phyloP scores from a whole-genome alignment of 2,329 filamentous ascomycete genomes.

The Cladosporium sp. region DNA sequence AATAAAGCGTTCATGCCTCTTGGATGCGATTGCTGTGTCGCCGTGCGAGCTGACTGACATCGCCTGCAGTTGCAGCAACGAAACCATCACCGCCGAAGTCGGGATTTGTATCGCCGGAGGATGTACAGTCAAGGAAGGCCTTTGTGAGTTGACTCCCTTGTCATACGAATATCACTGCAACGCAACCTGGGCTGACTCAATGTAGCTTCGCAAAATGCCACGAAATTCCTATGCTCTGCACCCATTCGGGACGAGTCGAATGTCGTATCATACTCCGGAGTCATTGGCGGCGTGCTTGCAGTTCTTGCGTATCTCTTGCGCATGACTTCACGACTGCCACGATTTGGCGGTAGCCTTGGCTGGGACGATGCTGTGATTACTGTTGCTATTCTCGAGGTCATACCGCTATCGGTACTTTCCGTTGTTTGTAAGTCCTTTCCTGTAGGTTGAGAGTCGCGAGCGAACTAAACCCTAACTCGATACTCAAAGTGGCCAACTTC shows the following conservation, averaged over 20 bases:
- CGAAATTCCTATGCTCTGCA: conserved; percentile 10
- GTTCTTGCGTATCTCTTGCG: conserved; percentile 23
- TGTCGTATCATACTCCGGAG: conserved; percentile 19
- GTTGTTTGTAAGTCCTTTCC: conserved; percentile 10
- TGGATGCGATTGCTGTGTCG: conserved; percentile 22
- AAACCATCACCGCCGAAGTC: conserved; percentile 18
- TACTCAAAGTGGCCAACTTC: conserved; percentile 21
- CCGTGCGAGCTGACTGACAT: conserved; percentile 25
- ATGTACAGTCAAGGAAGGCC: conserved; percentile 13
- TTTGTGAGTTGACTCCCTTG: neutral
- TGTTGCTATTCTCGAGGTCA: conserved; percentile 19
- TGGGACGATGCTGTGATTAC: conserved; percentile 20
- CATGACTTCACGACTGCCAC: conserved; percentile 21
- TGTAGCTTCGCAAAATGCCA: conserved; percentile 19
- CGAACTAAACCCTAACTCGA: neutral
- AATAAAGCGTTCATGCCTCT: conserved; percentile 23
- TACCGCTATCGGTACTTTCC: conserved; percentile 16
- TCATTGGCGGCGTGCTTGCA: conserved; percentile 23
- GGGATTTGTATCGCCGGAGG: conserved; percentile 18
- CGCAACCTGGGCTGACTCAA: neutral
- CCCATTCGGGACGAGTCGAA: conserved; percentile 21
- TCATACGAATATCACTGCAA: neutral
- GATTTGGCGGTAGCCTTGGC: conserved; percentile 17
- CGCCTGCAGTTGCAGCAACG: conserved; percentile 25
- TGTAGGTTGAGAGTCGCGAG: neutral